Evolutionary conservation across 176 grass and related monocot species (phyloP).

Genomic region (Leersia perrieri): DNA sequence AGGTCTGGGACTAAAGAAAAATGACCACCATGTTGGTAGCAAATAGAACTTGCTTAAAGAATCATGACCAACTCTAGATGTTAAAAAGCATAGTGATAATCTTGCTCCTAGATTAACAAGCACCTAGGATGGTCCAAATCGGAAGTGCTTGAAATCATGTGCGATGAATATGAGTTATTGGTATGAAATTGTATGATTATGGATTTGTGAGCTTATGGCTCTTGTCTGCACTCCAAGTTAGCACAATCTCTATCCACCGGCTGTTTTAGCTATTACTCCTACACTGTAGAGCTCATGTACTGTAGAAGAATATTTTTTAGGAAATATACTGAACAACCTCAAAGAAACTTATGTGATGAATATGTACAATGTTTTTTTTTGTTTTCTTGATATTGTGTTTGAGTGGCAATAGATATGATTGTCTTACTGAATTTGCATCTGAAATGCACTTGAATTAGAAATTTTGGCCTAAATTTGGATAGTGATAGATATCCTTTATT

Average conservation of each 20-base stretch:
- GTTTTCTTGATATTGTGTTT: background rate
- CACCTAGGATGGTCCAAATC: background rate
- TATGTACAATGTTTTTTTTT: background rate
- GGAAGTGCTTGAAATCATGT: background rate
- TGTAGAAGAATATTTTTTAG: no score
- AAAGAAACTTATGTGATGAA: background rate
- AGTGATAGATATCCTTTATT: background rate
- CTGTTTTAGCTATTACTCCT: background rate
- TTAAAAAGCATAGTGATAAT: slow-evolving; percentile 12
- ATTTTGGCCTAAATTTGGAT: background rate
- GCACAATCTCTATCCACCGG: background rate
- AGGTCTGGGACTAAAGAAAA: background rate
- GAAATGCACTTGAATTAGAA: background rate
- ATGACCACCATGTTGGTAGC: background rate
- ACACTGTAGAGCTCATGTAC: background rate
- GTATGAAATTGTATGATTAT: background rate
- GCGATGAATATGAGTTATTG: background rate
- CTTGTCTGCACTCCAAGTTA: background rate
- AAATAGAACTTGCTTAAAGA: background rate
- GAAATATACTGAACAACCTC: background rate
- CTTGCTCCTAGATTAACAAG: background rate
- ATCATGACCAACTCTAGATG: slow-evolving; percentile 7
- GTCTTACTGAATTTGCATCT: background rate
- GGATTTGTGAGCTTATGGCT: background rate
- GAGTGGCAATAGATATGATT: background rate